Base-by-base conservation (phyloP, 2,329 filamentous ascomycete species). In the Trichoderma simmonsii region DNA sequence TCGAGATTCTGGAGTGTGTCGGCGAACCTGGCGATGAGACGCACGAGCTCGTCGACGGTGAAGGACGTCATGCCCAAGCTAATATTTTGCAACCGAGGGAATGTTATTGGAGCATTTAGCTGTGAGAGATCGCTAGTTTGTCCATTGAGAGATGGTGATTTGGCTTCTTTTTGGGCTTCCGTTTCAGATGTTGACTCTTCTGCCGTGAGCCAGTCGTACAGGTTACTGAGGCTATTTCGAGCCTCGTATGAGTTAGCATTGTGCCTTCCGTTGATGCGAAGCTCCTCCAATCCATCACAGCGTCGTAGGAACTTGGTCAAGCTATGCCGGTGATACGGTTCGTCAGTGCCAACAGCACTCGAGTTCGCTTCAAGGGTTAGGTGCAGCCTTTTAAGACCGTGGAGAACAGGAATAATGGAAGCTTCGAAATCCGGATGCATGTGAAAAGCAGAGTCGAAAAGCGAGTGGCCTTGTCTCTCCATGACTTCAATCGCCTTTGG, bases 401-500 rank as follows among this genome's bases (percentile, higher is more conserved):
- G 69, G 0, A 91, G 78, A 1, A 88, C 81, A 0, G 83, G 81
- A 0, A 78, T 57, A 0, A 88, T 75, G 0, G 75, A 74, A 0
- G 80, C 73, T 12, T 83, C 78, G 2, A 84, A 74, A n/a, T 56
- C 36, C 0, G 39, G 59, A 4, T 68, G 59, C 79, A 83, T 1
- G 77, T 77, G 2, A 74, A 90, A 89, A 24, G 85, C 83, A 3
- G 75, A 68, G 74, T 86, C 82, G 2, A 70, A 72, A 3, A 88
- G 75, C 6, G 78, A 75, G 9, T 77, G 73, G 1, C 75, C 74
- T 1, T 71, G 21, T 21, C 82, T 79, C 2, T 87, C 75, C 64
- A 88, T 80, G 4, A 87, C 79, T 75, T 90, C 86, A 12, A 91
- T 78, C 3, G 80, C 79, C 18, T 79, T 79, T 1, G 85, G 82